phyloP scores from a whole-genome alignment of 495 filamentous ascomycete species.

The Niebla homalea region DNA sequence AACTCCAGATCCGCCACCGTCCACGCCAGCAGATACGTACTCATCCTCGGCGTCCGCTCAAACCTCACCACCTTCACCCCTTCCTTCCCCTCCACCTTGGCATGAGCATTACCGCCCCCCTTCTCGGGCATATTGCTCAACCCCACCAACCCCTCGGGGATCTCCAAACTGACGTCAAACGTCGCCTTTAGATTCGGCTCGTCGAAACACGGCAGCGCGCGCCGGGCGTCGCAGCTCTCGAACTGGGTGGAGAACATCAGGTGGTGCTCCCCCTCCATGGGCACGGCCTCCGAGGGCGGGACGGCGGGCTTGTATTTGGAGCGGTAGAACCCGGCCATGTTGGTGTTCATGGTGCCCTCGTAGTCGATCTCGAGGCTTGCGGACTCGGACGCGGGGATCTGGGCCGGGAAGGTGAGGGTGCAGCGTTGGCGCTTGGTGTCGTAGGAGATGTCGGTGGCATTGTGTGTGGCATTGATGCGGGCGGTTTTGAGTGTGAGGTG shows the following conservation, averaged over 20 bases:
- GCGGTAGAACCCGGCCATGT: slow-evolving; percentile 94
- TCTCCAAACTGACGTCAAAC: slow-evolving; percentile 83
- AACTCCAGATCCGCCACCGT: slow-evolving; percentile 95
- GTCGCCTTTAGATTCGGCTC: slow-evolving; percentile 94
- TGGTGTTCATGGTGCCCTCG: slow-evolving; percentile 77
- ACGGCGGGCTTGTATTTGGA: slow-evolving; percentile 79
- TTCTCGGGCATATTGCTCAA: slow-evolving; percentile 91
- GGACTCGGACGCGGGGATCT: slow-evolving; percentile 47
- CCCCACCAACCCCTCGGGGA: slow-evolving; percentile 74
- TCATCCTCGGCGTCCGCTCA: slow-evolving; percentile 82
- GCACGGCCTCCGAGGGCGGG: slow-evolving; percentile 53
- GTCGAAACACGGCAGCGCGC: slow-evolving; percentile 95
- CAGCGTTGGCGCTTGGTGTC: slow-evolving; percentile 69
- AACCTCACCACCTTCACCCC: slow-evolving; percentile 72
- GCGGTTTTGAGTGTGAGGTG: slow-evolving; percentile 48
- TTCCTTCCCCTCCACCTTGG: slow-evolving; percentile 38
- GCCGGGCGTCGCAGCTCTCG: slow-evolving; percentile 85
- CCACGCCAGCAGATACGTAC: slow-evolving; percentile 95
- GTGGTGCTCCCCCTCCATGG: slow-evolving; percentile 64
- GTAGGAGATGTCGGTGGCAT: slow-evolving; percentile 56
- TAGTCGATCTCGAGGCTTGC: slow-evolving; percentile 58
- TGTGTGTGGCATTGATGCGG: slow-evolving; percentile 27
- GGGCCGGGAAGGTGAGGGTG: slow-evolving; percentile 55
- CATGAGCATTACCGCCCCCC: too few relatives aligned
- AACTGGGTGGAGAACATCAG: slow-evolving; percentile 97